phyloP scores from a whole-genome alignment of 495 filamentous ascomycete genomes.

The Aspergillus campestris region DNA sequence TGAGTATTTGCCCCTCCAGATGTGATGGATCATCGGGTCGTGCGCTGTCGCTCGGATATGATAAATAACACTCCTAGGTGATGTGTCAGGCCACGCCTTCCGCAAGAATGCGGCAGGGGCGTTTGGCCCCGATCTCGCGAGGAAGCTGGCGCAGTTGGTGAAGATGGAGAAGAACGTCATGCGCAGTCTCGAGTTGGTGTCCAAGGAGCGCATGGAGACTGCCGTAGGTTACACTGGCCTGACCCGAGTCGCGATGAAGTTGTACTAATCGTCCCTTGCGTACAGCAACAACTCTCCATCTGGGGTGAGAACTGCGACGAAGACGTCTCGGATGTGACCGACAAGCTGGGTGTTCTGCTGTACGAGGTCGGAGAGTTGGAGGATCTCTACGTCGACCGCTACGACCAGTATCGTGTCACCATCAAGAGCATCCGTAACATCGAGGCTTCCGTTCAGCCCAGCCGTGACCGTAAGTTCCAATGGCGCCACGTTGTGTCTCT shows the following conservation, averaged over 20 bases:
- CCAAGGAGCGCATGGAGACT: slow-evolving; percentile 94
- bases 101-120: slow-evolving; percentile 84
- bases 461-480: slow-evolving; percentile 73
- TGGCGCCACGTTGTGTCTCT: not conserved
- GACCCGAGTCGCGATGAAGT: too few relatives aligned
- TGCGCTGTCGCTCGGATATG: not conserved
- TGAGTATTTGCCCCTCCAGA: slow-evolving; percentile 35
- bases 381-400: slow-evolving; percentile 95
- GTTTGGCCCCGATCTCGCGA: slow-evolving; percentile 92
- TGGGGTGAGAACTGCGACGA: slow-evolving; percentile 97
- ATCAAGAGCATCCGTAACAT: slow-evolving; percentile 99
- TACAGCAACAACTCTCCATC: slow-evolving; percentile 92
- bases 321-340: slow-evolving; percentile 96
- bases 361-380: slow-evolving; percentile 99
- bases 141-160: slow-evolving; percentile 94
- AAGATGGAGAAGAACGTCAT: slow-evolving; percentile 99
- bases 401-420: slow-evolving; percentile 97
- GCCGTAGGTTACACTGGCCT: slow-evolving; percentile 54
- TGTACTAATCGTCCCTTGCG: not conserved
- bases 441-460: slow-evolving; percentile 94
- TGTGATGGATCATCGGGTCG: not conserved
- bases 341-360: slow-evolving; percentile 94
- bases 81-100: slow-evolving; percentile 76
- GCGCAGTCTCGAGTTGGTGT: slow-evolving; percentile 93
- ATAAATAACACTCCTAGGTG: slow-evolving; percentile 1